Evolutionary conservation across 2,329 filamentous ascomycete species (phyloP), one percentile per base, ranked within the genome.

Genomic region (Pseudogymnoascus sp.): DNA sequence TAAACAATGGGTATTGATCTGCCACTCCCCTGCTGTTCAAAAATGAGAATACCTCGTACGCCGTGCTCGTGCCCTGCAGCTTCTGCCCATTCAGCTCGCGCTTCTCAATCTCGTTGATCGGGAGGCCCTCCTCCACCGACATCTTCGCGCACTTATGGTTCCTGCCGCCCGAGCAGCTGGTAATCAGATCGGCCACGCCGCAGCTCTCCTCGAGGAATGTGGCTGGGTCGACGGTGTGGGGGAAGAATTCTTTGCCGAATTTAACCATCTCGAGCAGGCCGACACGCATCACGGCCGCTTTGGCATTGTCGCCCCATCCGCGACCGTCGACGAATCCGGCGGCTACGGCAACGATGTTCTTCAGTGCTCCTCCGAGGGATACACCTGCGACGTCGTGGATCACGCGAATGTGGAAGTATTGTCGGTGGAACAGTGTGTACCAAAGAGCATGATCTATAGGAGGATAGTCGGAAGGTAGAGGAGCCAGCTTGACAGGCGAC

Each of bases 161-260:
- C 65, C 94, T 85, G 11, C 94, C 94, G 65, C 92, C 91, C 61
- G 87, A 90, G 77, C 92, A 97, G 62, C 89, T 94, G 1, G 94
- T 97, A 72, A 99, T 96, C 68, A 99, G 78, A 76, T 99, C 94
- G 29, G 94, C 94, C 39, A 97, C 92, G 68, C 94, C 94, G 23
- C 91, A 92, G 69, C 90, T 95, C 74, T 97, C 91, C 73, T 97
- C 92, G n/a, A 93, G 97, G 74, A 99, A 97, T 0, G 94, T 99
- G 63, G 83, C 85, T 8, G 89, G 84, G 67, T 89, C 83, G 26
- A 94, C 88, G 0, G 89, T 90, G 70, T 92, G 83, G 16, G 86
- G 85, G 74, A 97, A 99, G 80, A 97, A 99, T 69, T 89, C 86
- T 75, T 92, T 91, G 67, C 93, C 93, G 69, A 99, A 99, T 73